A percentile compares a stretch with the other conserved stretches of the same genome.
Conservation (phyloP, 345 rosid species). For the Citrus sp. region DNA sequence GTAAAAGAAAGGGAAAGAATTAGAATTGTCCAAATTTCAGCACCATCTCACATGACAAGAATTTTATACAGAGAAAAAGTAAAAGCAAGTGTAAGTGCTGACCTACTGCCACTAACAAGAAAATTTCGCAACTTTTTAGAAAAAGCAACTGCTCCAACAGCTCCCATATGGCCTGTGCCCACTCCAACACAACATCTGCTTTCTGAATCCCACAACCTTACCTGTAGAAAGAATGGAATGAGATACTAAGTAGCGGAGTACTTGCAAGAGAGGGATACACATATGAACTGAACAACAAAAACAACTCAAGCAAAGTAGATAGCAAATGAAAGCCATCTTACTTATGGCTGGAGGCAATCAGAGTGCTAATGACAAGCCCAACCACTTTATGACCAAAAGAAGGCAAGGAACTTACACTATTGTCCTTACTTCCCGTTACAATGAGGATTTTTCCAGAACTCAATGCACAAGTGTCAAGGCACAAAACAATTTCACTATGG, state of each 20-base stretch:
- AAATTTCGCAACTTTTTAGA: slow-evolving; percentile 64
- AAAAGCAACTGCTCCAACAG: slow-evolving; percentile 88
- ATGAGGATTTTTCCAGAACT: slow-evolving; percentile 57
- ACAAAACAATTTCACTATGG: slow-evolving; percentile 72
- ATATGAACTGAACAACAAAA: not conserved
- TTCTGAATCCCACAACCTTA: slow-evolving; percentile 82
- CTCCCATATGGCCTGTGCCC: slow-evolving; percentile 88
- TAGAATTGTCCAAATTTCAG: not conserved
- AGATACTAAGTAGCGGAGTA: not conserved
- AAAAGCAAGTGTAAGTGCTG: slow-evolving; percentile 19
- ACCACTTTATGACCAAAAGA: slow-evolving; percentile 1
- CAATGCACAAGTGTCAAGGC: slow-evolving; percentile 77
- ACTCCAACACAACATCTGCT: slow-evolving; percentile 72
- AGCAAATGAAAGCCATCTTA: not conserved
- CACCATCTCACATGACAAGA: not conserved
- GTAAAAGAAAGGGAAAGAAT: not conserved
- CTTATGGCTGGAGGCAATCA: not conserved
- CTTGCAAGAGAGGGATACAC: not conserved
- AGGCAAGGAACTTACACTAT: slow-evolving; percentile 53
- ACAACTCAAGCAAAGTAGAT: not conserved
- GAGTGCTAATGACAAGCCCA: slow-evolving; percentile 6
- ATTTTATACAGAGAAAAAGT: not conserved
- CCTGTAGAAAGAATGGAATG: slow-evolving; percentile 42
- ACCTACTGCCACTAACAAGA: slow-evolving; percentile 96
- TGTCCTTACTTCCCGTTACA: slow-evolving; percentile 91